phyloP scores from a whole-genome alignment of 2,329 filamentous ascomycete genomes.

The Thyridium curvatum region DNA sequence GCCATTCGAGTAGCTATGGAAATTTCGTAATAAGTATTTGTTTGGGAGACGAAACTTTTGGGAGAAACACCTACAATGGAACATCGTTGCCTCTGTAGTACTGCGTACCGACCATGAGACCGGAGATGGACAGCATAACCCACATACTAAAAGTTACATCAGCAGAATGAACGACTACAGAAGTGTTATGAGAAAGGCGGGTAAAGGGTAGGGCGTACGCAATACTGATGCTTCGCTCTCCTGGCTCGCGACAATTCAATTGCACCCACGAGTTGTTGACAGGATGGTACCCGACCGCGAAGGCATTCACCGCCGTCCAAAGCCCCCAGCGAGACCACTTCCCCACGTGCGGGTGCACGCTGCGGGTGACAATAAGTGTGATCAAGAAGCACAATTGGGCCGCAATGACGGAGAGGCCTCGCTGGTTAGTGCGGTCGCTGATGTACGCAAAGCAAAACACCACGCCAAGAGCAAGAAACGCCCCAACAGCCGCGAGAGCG shows the following conservation, averaged over 20 bases:
- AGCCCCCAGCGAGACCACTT: constrained; percentile 43
- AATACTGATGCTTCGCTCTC: constrained; percentile 41
- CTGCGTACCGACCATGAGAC: constrained; percentile 17
- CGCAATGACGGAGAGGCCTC: constrained; percentile 34
- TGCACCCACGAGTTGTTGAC: constrained; percentile 47
- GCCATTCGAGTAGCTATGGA: constrained; percentile 6
- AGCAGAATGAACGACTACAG: not conserved
- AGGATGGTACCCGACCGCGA: constrained; percentile 47
- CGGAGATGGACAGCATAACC: constrained; percentile 16
- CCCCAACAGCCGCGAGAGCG: constrained; percentile 35
- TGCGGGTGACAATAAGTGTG: constrained; percentile 31
- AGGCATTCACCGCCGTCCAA: constrained; percentile 43
- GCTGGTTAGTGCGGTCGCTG: constrained; percentile 36
- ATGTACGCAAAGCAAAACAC: constrained; percentile 42
- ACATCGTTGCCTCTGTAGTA: constrained; percentile 13
- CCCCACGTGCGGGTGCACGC: constrained; percentile 33
- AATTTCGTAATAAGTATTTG: too few species aligned
- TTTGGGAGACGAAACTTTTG: not conserved
- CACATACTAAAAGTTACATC: constrained; percentile 7
- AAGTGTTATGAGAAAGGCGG: too few species aligned
- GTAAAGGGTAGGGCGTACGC: too few species aligned
- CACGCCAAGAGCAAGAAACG: constrained; percentile 35
- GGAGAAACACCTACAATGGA: constrained; percentile 8
- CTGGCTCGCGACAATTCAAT: constrained; percentile 38
- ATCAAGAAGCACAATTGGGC: constrained; percentile 38